These are phyloP conservation scores for Lipomyces sp. DNA, from an alignment of 805 yeast species.

Conservation along the genomic window DNA sequence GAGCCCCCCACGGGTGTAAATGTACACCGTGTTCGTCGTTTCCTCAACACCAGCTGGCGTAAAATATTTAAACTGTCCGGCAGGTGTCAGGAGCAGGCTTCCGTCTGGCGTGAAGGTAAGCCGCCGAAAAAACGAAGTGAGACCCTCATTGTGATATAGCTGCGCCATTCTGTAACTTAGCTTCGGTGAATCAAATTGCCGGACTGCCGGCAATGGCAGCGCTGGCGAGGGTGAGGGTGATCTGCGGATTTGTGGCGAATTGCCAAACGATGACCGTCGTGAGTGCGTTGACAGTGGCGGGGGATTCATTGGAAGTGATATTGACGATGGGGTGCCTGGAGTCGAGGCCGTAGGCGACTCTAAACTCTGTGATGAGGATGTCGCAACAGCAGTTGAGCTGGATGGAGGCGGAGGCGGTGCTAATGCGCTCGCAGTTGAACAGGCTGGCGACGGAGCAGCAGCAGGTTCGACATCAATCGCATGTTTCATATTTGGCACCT, in stretches of 20 bases:
- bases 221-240: slow-evolving; percentile 47
- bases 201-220: slow-evolving; percentile 55
- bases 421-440: slow-evolving; percentile 5
- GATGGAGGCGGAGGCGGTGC: slow-evolving; percentile 9
- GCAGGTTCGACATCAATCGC: slow-evolving; percentile 22
- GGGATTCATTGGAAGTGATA: slow-evolving; percentile 45
- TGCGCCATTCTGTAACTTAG: slow-evolving; percentile 41
- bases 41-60: slow-evolving; percentile 47
- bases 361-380: slow-evolving; percentile 5
- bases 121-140: slow-evolving; percentile 88
- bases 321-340: slow-evolving; percentile 36
- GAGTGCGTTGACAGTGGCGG: slow-evolving; percentile 47
- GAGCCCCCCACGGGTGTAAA: slow-evolving; percentile 74
- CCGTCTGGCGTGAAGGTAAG: slow-evolving; percentile 92
- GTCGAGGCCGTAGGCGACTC: slow-evolving; percentile 39
- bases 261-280: slow-evolving; percentile 51
- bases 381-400: neutral
- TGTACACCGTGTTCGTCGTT: slow-evolving; percentile 70
- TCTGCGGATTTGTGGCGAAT: slow-evolving; percentile 47
- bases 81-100: slow-evolving; percentile 70
- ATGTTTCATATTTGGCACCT: slow-evolving; percentile 50
- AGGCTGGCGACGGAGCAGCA: slow-evolving; percentile 8
- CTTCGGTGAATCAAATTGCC: slow-evolving; percentile 49
- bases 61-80: slow-evolving; percentile 62
- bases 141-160: slow-evolving; percentile 81